Evolutionary conservation across 2,329 filamentous ascomycete species (phyloP).

Genomic region (Capronia americana): DNA sequence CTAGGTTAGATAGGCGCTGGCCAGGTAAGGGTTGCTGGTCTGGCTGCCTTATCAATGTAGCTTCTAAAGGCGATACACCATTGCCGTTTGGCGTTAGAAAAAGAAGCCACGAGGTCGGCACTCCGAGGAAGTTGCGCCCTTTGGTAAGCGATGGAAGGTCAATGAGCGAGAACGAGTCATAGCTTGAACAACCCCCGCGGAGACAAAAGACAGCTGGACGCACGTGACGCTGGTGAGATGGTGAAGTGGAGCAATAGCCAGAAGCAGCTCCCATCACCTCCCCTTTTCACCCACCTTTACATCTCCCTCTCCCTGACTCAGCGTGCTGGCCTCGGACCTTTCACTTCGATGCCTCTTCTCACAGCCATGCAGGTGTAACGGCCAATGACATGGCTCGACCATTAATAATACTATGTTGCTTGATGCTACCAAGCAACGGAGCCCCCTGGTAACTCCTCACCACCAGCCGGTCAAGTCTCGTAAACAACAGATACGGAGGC

Average conservation of each 20-base stretch:
- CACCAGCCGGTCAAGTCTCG: slow-evolving; percentile 1
- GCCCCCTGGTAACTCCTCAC: not conserved
- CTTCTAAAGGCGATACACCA: not conserved
- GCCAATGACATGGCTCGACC: not conserved
- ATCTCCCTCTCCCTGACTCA: not conserved
- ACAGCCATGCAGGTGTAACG: not conserved
- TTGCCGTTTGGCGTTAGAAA: not conserved
- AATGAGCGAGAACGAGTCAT: not conserved
- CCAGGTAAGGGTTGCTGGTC: not conserved
- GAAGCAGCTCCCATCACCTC: not conserved
- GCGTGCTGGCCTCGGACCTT: not conserved
- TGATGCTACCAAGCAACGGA: not conserved
- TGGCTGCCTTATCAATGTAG: not conserved
- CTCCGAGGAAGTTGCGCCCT: not conserved
- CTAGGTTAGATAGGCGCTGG: not conserved
- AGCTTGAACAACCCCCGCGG: not conserved
- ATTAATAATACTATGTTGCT: slow-evolving; percentile 4
- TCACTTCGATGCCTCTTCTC: not conserved
- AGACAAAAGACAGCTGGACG: not conserved
- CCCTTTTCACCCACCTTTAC: not conserved
- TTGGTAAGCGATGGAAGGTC: not conserved
- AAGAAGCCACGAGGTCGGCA: not conserved
- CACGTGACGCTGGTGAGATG: not conserved
- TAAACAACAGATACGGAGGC: not conserved
- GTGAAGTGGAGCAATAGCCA: not conserved